A percentile compares a stretch with the other conserved stretches of the same genome.
Evolutionary conservation across 176 grass and related monocot species (phyloP).

Genomic region (Olyra latifolia): DNA sequence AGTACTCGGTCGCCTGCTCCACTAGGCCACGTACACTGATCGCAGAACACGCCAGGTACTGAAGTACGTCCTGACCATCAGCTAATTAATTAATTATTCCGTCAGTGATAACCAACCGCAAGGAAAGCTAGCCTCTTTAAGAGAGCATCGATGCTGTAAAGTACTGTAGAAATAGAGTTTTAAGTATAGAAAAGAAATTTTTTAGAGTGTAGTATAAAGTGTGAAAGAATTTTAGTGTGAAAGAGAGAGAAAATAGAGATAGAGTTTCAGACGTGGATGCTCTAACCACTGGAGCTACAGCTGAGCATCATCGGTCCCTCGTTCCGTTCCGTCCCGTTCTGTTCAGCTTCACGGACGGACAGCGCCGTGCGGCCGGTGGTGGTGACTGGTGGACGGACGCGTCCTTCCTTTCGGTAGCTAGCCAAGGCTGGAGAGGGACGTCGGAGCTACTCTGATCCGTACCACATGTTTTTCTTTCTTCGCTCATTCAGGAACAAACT

Average conservation of each 20-base stretch:
- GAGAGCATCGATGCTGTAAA: no score
- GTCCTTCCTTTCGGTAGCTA: neutral
- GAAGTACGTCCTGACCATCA: neutral
- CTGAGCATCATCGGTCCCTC: neutral
- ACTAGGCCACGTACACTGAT: no score
- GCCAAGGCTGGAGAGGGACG: neutral
- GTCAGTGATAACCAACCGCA: neutral
- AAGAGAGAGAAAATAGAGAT: no score
- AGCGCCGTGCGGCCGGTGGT: neutral
- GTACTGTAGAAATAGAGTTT: no score
- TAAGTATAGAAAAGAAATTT: no score
- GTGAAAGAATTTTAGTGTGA: no score
- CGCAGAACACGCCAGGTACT: no score
- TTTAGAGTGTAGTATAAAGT: no score
- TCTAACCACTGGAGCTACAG: neutral
- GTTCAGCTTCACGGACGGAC: conserved; percentile 7
- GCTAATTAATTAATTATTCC: neutral
- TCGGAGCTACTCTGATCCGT: neutral
- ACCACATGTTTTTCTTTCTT: neutral
- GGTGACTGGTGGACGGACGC: neutral
- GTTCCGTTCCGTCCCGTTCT: neutral
- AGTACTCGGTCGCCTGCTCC: neutral
- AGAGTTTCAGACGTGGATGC: no score
- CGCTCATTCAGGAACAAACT: neutral
- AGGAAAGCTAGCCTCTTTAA: no score